Conservation (phyloP, 495 filamentous ascomycete genomes). For the Jackrogersella minutella region DNA sequence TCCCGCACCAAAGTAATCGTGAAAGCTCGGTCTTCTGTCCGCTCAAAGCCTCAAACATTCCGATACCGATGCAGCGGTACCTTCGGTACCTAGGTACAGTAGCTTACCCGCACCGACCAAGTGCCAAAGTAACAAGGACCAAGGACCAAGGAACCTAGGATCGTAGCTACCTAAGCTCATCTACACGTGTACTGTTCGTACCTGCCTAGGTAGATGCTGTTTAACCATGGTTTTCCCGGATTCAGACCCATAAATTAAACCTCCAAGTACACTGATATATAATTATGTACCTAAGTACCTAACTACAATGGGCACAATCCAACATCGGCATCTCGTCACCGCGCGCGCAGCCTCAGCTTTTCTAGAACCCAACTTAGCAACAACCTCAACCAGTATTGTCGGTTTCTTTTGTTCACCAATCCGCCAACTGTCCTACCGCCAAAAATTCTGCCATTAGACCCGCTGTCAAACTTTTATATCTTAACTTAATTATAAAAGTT, state of each 20-base stretch:
- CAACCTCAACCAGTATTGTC: constrained; percentile 16
- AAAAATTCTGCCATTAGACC: background rate
- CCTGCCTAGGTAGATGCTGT: too few species aligned
- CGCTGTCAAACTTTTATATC: background rate
- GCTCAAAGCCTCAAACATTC: too few species aligned
- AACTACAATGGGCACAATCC: constrained; percentile 18
- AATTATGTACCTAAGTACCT: constrained; percentile 12
- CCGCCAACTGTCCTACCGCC: background rate
- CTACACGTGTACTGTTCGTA: too few species aligned
- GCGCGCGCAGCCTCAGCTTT: constrained; percentile 29
- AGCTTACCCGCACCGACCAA: too few species aligned
- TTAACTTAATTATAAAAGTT: too few species aligned
- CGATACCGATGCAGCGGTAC: background rate
- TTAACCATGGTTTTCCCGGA: constrained; percentile 24
- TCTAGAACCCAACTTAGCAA: constrained; percentile 24
- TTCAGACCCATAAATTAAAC: constrained; percentile 27
- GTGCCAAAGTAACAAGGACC: too few species aligned
- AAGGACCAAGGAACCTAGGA: too few species aligned
- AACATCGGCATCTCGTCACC: constrained; percentile 30
- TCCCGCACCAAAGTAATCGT: background rate
- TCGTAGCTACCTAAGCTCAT: too few species aligned
- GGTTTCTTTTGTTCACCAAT: constrained; percentile 7
- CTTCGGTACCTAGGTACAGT: background rate
- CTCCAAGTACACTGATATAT: constrained; percentile 11
- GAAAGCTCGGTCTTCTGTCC: too few species aligned